Percentiles rank a stretch among this genome's conserved stretches.
These are phyloP conservation scores for Solanum chilense DNA, from an alignment of 257 asterid genomes.

Conservation along the genomic window DNA sequence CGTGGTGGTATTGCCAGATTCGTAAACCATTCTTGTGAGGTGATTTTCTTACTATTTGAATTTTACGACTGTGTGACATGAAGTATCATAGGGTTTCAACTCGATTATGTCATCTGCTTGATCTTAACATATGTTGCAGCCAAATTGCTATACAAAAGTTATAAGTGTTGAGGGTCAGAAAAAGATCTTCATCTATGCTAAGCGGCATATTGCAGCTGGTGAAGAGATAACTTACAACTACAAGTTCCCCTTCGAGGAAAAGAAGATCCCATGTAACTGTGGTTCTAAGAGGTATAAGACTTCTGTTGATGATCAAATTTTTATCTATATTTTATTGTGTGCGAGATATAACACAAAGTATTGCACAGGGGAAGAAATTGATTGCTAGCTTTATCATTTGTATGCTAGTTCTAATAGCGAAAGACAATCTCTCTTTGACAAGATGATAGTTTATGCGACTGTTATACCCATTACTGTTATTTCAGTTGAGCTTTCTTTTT, in stretches of 20 bases:
- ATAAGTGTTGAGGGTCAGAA: conserved; percentile 95
- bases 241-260: conserved; percentile 95
- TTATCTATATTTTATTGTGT: neutral
- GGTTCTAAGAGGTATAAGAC: conserved; percentile 70
- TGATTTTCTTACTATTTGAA: conserved; percentile 16
- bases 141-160: conserved; percentile 97
- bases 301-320: neutral
- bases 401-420: neutral
- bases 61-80: conserved; percentile 6
- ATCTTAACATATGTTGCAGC: conserved; percentile 37
- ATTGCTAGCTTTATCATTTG: neutral
- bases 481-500: neutral
- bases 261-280: conserved; percentile 95
- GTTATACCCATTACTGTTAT: neutral
- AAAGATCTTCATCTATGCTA: conserved; percentile 91
- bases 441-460: neutral
- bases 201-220: conserved; percentile 87
- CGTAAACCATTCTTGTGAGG: conserved; percentile 99
- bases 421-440: neutral
- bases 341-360: neutral
- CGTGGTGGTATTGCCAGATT: conserved; percentile 98
- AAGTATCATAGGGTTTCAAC: neutral
- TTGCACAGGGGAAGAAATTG: neutral
- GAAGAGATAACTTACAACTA: conserved; percentile 94
- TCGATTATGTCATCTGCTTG: conserved; percentile 7